Conservation (phyloP, 352 stramenopile genomes). For the Phytophthora multivora region DNA sequence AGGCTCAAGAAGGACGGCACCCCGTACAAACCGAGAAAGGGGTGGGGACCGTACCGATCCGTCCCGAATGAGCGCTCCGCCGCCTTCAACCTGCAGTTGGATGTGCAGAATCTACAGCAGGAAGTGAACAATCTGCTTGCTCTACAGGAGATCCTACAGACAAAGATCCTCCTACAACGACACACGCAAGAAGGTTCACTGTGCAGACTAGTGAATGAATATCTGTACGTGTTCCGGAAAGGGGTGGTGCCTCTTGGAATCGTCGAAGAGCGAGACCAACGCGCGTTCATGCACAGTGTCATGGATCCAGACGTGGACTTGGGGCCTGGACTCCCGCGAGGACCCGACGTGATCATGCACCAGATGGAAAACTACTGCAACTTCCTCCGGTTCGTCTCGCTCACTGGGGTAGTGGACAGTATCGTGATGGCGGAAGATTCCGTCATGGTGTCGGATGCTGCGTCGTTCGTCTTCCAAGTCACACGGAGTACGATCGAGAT, state of each 20-base stretch:
- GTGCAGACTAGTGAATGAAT: constrained; percentile 28
- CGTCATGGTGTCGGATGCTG: constrained; percentile 17
- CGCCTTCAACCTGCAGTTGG: constrained; percentile 52
- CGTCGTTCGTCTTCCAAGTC: constrained; percentile 27
- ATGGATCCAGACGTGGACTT: constrained; percentile 36
- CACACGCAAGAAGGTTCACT: constrained; percentile 35
- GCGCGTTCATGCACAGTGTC: constrained; percentile 26
- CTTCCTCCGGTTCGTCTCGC: constrained; percentile 12
- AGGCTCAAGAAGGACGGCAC: constrained; percentile 25
- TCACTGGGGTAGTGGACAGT: constrained; percentile 10
- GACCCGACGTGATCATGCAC: constrained; percentile 29
- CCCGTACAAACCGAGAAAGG: constrained; percentile 17
- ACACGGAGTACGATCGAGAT: constrained; percentile 26
- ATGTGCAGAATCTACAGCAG: constrained; percentile 48
- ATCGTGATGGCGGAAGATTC: constrained; percentile 15
- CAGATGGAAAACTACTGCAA: constrained; percentile 23
- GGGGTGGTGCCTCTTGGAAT: constrained; percentile 8
- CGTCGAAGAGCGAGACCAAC: constrained; percentile 18
- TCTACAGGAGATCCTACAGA: constrained; percentile 21
- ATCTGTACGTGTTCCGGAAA: constrained; percentile 29
- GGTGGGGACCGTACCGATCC: constrained; percentile 41
- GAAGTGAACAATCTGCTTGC: constrained; percentile 35
- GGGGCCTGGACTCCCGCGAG: constrained; percentile 13
- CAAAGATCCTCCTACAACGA: constrained; percentile 24
- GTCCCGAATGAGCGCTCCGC: constrained; percentile 44